Evolutionary conservation across 805 yeast species (phyloP).

Genomic region (Yamadazyma phyllophila): DNA sequence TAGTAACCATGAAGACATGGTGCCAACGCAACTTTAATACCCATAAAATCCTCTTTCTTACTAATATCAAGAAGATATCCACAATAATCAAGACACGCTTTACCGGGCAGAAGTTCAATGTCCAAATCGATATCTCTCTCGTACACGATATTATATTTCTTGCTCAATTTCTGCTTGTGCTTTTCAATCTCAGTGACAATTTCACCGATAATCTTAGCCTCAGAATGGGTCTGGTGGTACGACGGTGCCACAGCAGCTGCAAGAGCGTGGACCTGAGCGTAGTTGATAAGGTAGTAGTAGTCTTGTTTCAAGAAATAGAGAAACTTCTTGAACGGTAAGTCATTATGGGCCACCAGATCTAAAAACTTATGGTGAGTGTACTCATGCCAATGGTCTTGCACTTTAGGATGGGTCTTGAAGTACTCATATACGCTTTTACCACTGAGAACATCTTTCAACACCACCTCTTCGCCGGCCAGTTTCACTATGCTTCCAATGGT

Average conservation of each 20-base stretch:
- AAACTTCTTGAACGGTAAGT: slow-evolving; percentile 50
- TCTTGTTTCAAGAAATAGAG: slow-evolving; percentile 60
- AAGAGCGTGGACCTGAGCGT: slow-evolving; percentile 61
- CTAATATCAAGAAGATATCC: slow-evolving; percentile 57
- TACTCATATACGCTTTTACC: slow-evolving; percentile 38
- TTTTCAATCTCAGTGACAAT: slow-evolving; percentile 54
- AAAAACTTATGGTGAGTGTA: slow-evolving; percentile 67
- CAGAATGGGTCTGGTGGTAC: slow-evolving; percentile 48
- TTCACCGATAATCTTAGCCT: slow-evolving; percentile 48
- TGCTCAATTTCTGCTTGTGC: slow-evolving; percentile 51
- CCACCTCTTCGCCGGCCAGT: not conserved
- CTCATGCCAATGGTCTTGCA: slow-evolving; percentile 52
- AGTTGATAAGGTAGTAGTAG: slow-evolving; percentile 65
- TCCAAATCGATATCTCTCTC: slow-evolving; percentile 38
- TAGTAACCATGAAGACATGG: slow-evolving; percentile 78
- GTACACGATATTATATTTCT: slow-evolving; percentile 39
- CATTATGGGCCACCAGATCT: slow-evolving; percentile 47
- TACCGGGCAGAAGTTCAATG: slow-evolving; percentile 45
- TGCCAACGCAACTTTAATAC: slow-evolving; percentile 63
- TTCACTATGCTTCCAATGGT: slow-evolving; percentile 10
- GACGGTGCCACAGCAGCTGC: slow-evolving; percentile 64
- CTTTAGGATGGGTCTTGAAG: slow-evolving; percentile 54
- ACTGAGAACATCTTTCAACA: slow-evolving; percentile 2
- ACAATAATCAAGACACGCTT: slow-evolving; percentile 60
- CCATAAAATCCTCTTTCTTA: slow-evolving; percentile 55